Percentiles rank a stretch among this genome's conserved stretches.
phyloP scores from a whole-genome alignment of 2,329 filamentous ascomycete species.

The Cytospora piceae region DNA sequence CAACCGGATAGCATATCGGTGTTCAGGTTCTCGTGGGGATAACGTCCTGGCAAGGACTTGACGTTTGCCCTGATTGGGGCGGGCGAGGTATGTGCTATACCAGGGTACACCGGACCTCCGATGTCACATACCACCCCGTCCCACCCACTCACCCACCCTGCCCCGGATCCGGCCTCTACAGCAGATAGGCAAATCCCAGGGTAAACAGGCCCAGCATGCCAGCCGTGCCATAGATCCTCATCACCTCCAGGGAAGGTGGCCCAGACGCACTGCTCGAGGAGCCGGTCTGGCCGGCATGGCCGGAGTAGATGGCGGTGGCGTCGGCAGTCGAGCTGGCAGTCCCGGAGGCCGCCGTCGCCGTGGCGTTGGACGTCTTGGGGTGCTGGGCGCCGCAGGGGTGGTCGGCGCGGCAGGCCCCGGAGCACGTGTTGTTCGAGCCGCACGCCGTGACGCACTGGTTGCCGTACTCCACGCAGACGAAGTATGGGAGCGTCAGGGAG shows the following conservation, averaged over 20 bases:
- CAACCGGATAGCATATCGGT: background rate
- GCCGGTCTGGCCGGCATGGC: constrained; percentile 32
- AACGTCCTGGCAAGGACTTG: background rate
- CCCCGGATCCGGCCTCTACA: constrained; percentile 12
- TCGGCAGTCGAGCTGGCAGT: constrained; percentile 41
- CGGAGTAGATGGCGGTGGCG: constrained; percentile 44
- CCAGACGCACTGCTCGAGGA: constrained; percentile 15
- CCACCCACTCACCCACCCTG: background rate
- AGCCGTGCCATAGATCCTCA: constrained; percentile 26
- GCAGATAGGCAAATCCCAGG: constrained; percentile 28
- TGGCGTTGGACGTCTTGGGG: constrained; percentile 63
- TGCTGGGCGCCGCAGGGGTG: constrained; percentile 74
- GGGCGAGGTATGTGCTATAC: background rate
- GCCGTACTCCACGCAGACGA: constrained; percentile 72
- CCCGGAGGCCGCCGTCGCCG: constrained; percentile 47
- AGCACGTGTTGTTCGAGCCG: constrained; percentile 59
- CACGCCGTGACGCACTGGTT: constrained; percentile 68
- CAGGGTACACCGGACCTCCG: constrained; percentile 13
- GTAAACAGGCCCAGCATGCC: constrained; percentile 25
- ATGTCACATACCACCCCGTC: background rate
- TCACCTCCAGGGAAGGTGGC: constrained; percentile 19
- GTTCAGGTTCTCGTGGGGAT: background rate
- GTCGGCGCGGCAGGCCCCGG: constrained; percentile 63
- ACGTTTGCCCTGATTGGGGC: background rate
- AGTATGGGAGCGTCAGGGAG: constrained; percentile 78